Evolutionary conservation across 78 protist genomes (phyloP).

Genomic region (Dictyostelium intermedium): DNA sequence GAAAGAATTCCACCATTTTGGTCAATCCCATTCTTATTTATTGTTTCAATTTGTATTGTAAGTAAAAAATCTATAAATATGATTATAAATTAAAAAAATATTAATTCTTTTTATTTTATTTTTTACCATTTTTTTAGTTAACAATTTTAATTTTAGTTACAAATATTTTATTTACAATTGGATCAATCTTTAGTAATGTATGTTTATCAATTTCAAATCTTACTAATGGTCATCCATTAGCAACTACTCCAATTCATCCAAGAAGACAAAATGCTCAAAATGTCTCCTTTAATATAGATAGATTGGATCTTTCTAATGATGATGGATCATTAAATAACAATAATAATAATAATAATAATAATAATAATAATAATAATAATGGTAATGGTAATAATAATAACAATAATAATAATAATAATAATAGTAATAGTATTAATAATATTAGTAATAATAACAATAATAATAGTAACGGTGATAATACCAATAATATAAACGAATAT

Average conservation of each 20-base stretch:
- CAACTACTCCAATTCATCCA: background rate
- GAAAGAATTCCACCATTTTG: conserved; percentile 71
- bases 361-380: background rate
- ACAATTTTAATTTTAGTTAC: conserved; percentile 39
- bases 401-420: background rate
- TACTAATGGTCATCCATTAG: background rate
- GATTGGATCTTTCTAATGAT: background rate
- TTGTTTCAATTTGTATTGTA: conserved; percentile 40
- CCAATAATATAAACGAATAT: background rate
- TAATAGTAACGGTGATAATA: background rate
- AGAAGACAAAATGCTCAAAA: background rate
- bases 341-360: background rate
- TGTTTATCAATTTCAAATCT: background rate
- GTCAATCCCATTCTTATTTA: conserved; percentile 53
- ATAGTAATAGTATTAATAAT: background rate
- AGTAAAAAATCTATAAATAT: too few relatives aligned
- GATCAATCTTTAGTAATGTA: background rate
- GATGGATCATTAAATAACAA: background rate
- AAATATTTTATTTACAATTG: conserved; percentile 34
- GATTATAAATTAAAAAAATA: background rate
- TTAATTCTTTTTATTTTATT: background rate
- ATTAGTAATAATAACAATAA: background rate
- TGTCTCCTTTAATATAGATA: background rate
- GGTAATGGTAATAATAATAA: background rate
- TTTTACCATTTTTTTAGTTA: background rate